Percentiles rank a stretch among this genome's conserved stretches.
Evolutionary conservation across 768 basidiomycete genomes (phyloP).

Genomic region (Lentinula edodes): DNA sequence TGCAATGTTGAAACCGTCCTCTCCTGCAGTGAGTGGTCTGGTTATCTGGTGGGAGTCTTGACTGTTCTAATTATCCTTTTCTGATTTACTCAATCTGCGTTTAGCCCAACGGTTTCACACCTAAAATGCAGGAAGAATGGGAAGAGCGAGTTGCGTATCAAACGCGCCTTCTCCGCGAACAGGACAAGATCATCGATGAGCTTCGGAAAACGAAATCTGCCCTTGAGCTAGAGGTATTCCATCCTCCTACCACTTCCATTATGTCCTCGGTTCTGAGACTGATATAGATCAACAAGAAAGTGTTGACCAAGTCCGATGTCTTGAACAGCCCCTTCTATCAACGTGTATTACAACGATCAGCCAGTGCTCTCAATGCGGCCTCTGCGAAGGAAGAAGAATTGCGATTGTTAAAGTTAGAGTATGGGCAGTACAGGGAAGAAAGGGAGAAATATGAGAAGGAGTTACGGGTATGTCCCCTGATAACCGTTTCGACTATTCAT

Average conservation of each 20-base stretch:
- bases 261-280: not conserved
- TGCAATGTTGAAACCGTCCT: constrained; percentile 46
- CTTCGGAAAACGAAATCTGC: constrained; percentile 40
- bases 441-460: constrained; percentile 2
- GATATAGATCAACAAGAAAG: not conserved
- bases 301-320: not conserved
- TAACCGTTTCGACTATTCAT: constrained; percentile 9
- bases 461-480: constrained; percentile 10
- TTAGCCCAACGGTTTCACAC: constrained; percentile 34
- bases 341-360: constrained; percentile 1
- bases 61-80: constrained; percentile 35
- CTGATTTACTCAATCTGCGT: constrained; percentile 30
- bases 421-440: not conserved
- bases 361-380: not conserved
- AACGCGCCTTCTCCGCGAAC: constrained; percentile 13
- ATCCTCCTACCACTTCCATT: not conserved
- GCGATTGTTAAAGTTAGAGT: constrained; percentile 20
- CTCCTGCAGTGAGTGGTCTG: constrained; percentile 71
- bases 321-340: not conserved
- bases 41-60: constrained; percentile 61
- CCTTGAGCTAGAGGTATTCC: constrained; percentile 16
- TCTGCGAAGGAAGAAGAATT: constrained; percentile 31
- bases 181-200: constrained; percentile 40
- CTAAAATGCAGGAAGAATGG: constrained; percentile 30
- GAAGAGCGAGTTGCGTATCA: constrained; percentile 36